Conservation (phyloP, 108 stramenopile species). For the Skeletonema marinoi region DNA sequence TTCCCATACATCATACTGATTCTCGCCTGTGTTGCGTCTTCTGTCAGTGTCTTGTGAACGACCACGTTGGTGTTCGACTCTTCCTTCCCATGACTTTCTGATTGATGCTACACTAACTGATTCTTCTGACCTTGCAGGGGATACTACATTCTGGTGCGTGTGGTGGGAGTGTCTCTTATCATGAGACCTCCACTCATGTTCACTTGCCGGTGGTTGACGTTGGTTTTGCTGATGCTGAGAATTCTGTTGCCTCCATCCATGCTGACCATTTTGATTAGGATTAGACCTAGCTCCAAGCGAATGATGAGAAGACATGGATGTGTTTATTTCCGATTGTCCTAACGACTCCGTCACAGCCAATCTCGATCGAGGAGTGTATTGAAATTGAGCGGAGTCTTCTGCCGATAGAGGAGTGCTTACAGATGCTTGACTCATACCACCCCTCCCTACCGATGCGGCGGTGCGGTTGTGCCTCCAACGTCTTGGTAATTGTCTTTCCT, state of each 20-base stretch:
- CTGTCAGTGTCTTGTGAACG: background rate
- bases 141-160: background rate
- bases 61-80: background rate
- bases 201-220: background rate
- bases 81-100: conserved; percentile 32
- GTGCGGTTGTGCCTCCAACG: background rate
- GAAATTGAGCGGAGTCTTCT: background rate
- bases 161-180: background rate
- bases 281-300: background rate
- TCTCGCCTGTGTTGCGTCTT: background rate
- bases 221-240: background rate
- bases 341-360: background rate
- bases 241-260: background rate
- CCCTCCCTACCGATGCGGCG: background rate
- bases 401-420: background rate
- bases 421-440: background rate
- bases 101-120: conserved; percentile 27
- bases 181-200: background rate
- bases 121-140: background rate
- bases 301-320: background rate
- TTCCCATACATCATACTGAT: conserved; percentile 13
- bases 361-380: conserved; percentile 2
- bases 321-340: background rate
- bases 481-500: background rate
- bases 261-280: background rate